Conservation (phyloP, 257 asterid genomes). For the Solanum bulbocastanum region DNA sequence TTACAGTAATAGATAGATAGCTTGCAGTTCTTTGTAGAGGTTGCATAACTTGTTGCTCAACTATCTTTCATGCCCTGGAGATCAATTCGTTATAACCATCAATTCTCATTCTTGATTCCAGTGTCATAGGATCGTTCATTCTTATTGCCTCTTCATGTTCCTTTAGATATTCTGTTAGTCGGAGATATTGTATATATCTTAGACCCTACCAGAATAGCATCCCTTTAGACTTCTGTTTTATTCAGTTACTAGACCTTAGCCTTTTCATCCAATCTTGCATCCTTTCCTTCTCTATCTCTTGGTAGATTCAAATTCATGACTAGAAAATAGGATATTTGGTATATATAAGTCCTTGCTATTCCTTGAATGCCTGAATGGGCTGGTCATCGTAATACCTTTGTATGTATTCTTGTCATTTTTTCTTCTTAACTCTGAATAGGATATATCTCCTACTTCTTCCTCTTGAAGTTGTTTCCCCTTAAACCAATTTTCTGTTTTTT, state of each 20-base stretch:
- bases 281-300: not conserved
- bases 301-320: not conserved
- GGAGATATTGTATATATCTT: not conserved
- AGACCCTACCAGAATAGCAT: not conserved
- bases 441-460: conserved; percentile 16
- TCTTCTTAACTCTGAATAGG: conserved; percentile 11
- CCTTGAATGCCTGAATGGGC: conserved; percentile 13
- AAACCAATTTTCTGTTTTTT: conserved; percentile 54
- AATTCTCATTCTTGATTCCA: not conserved
- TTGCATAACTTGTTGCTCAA: not conserved
- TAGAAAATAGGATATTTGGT: not conserved
- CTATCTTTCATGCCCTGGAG: not conserved
- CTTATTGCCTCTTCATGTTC: not conserved
- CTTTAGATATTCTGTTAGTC: not conserved
- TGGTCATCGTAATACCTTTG: not conserved
- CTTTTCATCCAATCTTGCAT: not conserved
- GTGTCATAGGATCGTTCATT: not conserved
- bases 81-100: not conserved
- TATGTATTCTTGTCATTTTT: not conserved
- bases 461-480: conserved; percentile 9
- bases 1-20: not conserved
- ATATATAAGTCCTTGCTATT: not conserved
- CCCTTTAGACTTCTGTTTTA: not conserved
- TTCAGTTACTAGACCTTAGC: not conserved
- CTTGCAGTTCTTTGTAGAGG: not conserved